Evolutionary conservation across 805 yeast genomes (phyloP), one percentile per base, ranked within the genome.

Genomic region (Blastobotrys peoriensis): DNA sequence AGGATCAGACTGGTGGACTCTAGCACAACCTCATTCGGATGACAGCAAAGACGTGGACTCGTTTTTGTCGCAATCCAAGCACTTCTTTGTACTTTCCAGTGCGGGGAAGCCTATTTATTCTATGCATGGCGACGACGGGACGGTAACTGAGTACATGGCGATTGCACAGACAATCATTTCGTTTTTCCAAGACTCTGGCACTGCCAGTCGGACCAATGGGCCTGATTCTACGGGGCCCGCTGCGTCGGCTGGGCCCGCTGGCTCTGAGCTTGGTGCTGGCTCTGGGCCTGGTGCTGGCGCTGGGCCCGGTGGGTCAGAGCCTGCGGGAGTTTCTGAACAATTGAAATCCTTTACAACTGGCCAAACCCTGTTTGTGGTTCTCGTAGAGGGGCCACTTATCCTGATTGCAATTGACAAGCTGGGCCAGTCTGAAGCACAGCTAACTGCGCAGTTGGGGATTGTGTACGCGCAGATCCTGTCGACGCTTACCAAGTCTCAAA

Each of bases 21-120:
- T 25, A 25, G 30, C 30, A 25, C 30, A 25, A 25, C 10, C 13
- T 13, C n/a, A n/a, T n/a, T 25, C 30, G 30, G 30, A 25, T 8
- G 30, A 8, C 30, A 25, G 30, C 30, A 13, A 25, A 13, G 33
- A 59, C 37, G 49, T 59, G 33, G 61, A 61, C 3, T 27, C 42
- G 22, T 71, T 72, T 48, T 61, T 68, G 33, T 37, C 51, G 3
- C 59, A 62, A 21, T 64, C 63, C 37, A 87, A 86, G 60, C 94
- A 87, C 48, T 85, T 83, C 57, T 83, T 86, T 53, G 76, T 88
- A 2, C 67, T 88, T 6, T 84, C 95, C 0, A 67, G 80, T 2
- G 95, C 96, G 1, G 96, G 96, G 0, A 88, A 88, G 59, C 95
- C 95, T 2, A 81, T 88, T 4, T 88, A 83, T 62, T 77, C 94